Evolutionary conservation across 1,284 basidiomycete genomes (phyloP), one percentile per base, ranked within the genome.

Genomic region (Marasmius tenuissimus): DNA sequence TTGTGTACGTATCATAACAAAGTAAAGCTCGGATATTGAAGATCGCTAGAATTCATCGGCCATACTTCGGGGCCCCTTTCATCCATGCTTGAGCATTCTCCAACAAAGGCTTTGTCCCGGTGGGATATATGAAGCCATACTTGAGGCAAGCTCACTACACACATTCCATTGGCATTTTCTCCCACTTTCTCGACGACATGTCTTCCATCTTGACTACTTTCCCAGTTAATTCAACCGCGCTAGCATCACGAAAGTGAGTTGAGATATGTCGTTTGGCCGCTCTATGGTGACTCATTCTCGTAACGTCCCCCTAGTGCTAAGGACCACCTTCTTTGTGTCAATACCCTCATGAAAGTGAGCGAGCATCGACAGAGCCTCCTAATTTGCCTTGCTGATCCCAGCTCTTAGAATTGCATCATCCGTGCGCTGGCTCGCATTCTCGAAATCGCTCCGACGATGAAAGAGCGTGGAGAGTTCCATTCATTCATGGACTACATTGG

Each of bases 401-500:
- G 18, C 48, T 14, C 2, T 11, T 6, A 49, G 48, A 49, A 49
- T 20, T n/a, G 18, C 18, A n/a, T 49, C 18, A 58, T 47, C 5
- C 49, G 35, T 16, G 45, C 57, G 33, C 20, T 27, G 57, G 47
- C 42, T 27, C 49, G 48, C 35, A 51, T 49, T 37, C 18, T 22
- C 37, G 20, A 18, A 22, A 10, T 57, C 37, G 68, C 69, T 10
- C 59, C 60, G 1, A 65, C 48, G n/a, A 64, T 69, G 16, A 58
- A 59, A 18, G 47, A 47, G 7, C 38, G 57, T 42, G 50, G 52
- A 5, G 53, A 56, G n/a, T 68, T 69, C 51, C 37, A 42, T 10
- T 39, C 57, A 4, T 71, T 71, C 56, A 61, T 71, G 65, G 66
- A 61, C 42, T 73, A 74, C 54, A 59, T 65, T 2, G 59, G 63